Evolutionary conservation across 169 alveolate species (phyloP).

Genomic region (Sarcocystis neurona): DNA sequence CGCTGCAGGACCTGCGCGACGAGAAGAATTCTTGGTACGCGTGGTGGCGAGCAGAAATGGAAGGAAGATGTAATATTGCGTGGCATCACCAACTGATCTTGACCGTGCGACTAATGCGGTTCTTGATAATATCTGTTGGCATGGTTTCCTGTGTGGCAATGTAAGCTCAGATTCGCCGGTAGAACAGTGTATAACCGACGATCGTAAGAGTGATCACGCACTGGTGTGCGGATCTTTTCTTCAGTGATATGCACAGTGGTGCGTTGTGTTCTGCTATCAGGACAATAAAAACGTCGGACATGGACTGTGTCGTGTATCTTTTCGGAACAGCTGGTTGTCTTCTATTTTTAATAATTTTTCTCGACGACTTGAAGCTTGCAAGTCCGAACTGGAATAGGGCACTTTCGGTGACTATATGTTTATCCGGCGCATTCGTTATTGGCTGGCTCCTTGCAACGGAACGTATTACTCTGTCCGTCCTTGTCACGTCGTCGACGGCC

Average conservation of each 20-base stretch:
- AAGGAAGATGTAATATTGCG: constrained; percentile 53
- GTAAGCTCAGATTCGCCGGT: constrained; percentile 48
- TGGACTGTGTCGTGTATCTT: constrained; percentile 62
- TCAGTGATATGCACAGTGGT: not conserved
- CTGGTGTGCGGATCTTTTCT: not conserved
- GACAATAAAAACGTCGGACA: constrained; percentile 60
- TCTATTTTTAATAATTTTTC: constrained; percentile 42
- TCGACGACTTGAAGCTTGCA: constrained; percentile 54
- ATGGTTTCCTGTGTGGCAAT: constrained; percentile 64
- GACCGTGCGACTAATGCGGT: constrained; percentile 53
- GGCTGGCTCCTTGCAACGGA: constrained; percentile 46
- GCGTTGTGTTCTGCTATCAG: constrained; percentile 35
- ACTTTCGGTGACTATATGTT: constrained; percentile 41
- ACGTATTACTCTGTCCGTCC: constrained; percentile 42
- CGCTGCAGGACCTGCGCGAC: constrained; percentile 50
- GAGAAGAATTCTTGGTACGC: constrained; percentile 58
- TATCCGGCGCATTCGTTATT: constrained; percentile 12
- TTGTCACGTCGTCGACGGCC: constrained; percentile 41
- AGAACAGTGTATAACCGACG: too few relatives aligned
- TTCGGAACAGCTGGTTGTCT: constrained; percentile 62
- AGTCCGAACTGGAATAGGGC: constrained; percentile 58
- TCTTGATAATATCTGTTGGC: constrained; percentile 56
- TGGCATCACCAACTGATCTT: constrained; percentile 64
- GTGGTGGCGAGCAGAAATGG: constrained; percentile 67
- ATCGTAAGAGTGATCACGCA: too few relatives aligned